Base-by-base conservation (phyloP, 108 stramenopile genomes). In the Skeletonema costatum region DNA sequence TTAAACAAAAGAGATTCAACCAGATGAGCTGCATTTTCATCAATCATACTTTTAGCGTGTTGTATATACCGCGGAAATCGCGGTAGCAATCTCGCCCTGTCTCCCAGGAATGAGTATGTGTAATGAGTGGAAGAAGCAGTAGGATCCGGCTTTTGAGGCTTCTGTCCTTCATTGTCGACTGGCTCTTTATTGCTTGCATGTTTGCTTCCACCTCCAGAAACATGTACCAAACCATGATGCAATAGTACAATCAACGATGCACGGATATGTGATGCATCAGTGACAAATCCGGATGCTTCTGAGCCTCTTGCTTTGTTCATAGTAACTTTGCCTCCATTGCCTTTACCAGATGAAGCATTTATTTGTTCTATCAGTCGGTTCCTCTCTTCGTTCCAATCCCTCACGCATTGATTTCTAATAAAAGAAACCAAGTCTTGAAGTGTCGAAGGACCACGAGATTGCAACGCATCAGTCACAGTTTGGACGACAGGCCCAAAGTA, bases 401-500 rank as follows among this genome's bases (percentile, higher is more conserved):
- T 72, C 33, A 83, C 41, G 53, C 86, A 90, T 16, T 83, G 69
- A 10, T 59, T 58, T 38, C 84, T 63, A 21, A 93, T 85, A 30
- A 58, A 60, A 36, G 73, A 6, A 17, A 87, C 32, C 19, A 91
- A 65, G 59, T 90, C 83, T 14, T 77, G 16, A 29, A 91, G 44
- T 10, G 89, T 87, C 2, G 77, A 82, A 1, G 85, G 46, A 44
- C 90, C 89, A 25, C 82, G 79, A 19, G 84, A 67, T 19, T 83
- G 81, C 33, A 95, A 74, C 19, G 78, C 80, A 84, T 95, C 94
- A 4, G 89, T 87, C 29, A 93, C 91, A 4, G 90, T 83, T 76
- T 95, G 92, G 50, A 87, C 90, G 8, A 83, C 81, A 7, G 90
- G 91, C 11, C 94, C 94, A 64, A 95, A 93, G 82, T 75, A 83